Evolutionary conservation across 2,329 filamentous ascomycete species (phyloP).

Genomic region (Myriosclerotinia scirpicola): DNA sequence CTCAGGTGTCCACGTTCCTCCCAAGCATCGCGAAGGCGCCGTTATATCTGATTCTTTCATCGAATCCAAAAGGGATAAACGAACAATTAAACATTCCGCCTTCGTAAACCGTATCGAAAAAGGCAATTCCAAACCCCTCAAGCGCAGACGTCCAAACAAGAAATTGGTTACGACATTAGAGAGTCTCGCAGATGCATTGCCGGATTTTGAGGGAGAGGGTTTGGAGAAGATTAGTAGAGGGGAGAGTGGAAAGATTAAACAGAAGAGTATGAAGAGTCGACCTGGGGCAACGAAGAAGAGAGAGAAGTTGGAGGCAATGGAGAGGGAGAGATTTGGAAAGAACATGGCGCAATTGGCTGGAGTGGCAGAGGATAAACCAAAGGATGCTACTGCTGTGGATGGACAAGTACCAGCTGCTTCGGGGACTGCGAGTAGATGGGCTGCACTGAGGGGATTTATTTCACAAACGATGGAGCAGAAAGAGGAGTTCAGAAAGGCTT

Average conservation of each 20-base stretch:
- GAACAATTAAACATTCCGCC: slow-evolving; percentile 73
- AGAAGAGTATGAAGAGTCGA: slow-evolving; percentile 71
- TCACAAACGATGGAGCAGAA: slow-evolving; percentile 81
- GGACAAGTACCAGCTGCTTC: slow-evolving; percentile 25
- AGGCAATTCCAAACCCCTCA: slow-evolving; percentile 52
- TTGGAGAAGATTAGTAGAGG: slow-evolving; percentile 42
- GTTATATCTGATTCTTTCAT: slow-evolving; percentile 59
- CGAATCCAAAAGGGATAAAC: slow-evolving; percentile 80
- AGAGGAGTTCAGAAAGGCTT: slow-evolving; percentile 59
- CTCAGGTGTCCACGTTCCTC: slow-evolving; percentile 42
- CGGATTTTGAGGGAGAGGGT: slow-evolving; percentile 51
- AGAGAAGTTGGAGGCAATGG: slow-evolving; percentile 73
- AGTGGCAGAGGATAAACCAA: slow-evolving; percentile 21
- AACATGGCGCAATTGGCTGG: slow-evolving; percentile 72
- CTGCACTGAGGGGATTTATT: slow-evolving; percentile 79
- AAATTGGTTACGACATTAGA: slow-evolving; percentile 77
- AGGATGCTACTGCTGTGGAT: slow-evolving; percentile 21
- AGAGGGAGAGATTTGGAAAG: slow-evolving; percentile 79
- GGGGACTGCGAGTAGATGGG: slow-evolving; percentile 67
- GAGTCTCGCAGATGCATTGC: slow-evolving; percentile 76
- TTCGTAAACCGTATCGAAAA: slow-evolving; percentile 78
- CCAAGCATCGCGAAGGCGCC: slow-evolving; percentile 48
- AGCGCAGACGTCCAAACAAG: slow-evolving; percentile 68
- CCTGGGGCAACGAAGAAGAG: slow-evolving; percentile 82
- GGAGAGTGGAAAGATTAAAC: slow-evolving; percentile 63